Percentiles rank a stretch among this genome's conserved stretches.
phyloP scores from a whole-genome alignment of 306 rosid species.

The Dalbergia cultrata region DNA sequence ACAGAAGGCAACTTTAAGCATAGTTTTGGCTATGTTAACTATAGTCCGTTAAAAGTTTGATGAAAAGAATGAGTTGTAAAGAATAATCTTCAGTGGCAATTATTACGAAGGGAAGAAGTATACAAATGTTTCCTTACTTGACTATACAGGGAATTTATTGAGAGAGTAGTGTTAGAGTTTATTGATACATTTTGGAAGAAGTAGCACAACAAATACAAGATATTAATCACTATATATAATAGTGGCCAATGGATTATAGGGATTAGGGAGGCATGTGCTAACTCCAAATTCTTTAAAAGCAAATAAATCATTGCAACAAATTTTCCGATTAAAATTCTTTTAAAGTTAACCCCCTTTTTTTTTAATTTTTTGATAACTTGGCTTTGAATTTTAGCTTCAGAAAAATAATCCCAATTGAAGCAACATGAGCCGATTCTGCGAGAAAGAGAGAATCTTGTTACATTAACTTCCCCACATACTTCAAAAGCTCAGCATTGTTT shows the following conservation, averaged over 20 bases:
- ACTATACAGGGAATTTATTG: background rate
- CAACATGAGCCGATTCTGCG: conserved; percentile 3
- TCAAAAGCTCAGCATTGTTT: background rate
- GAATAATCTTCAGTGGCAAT: background rate
- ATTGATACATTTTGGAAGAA: background rate
- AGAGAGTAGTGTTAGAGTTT: background rate
- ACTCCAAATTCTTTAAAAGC: background rate
- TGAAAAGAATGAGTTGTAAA: background rate
- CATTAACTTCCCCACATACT: background rate
- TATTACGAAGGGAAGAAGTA: background rate
- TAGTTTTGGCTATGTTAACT: background rate
- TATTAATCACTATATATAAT: background rate
- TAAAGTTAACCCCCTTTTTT: background rate
- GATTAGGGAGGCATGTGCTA: conserved; percentile 19
- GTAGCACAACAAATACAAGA: background rate
- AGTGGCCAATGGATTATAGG: conserved; percentile 7
- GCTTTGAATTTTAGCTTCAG: background rate
- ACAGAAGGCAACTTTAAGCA: background rate
- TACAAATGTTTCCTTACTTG: conserved; percentile 5
- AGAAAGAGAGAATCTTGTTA: conserved; percentile 14
- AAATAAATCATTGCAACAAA: background rate
- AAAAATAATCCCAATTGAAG: background rate
- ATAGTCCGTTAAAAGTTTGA: background rate
- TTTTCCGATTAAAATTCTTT: background rate
- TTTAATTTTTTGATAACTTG: background rate